Evolutionary conservation across 176 grass and related monocot species (phyloP).

Genomic region (Musa beccarii): DNA sequence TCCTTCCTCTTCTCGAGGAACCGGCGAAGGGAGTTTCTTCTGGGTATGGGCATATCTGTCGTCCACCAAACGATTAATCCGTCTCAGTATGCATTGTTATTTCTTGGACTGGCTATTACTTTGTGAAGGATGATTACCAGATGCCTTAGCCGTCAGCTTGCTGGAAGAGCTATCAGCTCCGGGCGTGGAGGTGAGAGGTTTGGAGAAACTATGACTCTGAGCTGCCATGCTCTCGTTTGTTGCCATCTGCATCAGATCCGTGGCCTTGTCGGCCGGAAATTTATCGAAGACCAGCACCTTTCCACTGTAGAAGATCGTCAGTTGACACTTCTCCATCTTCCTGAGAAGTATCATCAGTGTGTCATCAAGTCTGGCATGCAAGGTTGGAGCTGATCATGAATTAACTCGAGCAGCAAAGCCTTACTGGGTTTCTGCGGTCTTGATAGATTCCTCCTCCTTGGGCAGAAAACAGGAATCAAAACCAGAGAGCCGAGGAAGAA

Average conservation of each 20-base stretch:
- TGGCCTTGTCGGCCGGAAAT: background rate
- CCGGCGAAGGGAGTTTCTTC: slow-evolving; percentile 1
- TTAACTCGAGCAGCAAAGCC: no score
- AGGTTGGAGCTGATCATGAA: background rate
- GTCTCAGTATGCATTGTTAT: no score
- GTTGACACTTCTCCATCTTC: background rate
- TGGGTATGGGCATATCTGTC: slow-evolving; percentile 9
- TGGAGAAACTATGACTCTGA: background rate
- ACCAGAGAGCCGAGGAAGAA: background rate
- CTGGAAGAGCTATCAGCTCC: no score
- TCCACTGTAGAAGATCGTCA: background rate
- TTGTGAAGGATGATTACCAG: background rate
- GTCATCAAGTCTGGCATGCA: no score
- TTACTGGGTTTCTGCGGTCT: background rate
- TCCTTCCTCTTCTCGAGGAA: slow-evolving; percentile 16
- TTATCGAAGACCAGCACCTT: background rate
- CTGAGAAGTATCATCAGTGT: background rate
- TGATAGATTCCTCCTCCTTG: background rate
- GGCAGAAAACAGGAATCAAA: background rate
- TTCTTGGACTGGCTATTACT: no score
- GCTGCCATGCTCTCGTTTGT: background rate
- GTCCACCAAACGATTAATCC: background rate
- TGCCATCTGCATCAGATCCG: slow-evolving; percentile 4
- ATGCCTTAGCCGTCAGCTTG: background rate
- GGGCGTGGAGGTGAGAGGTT: background rate